Percentiles rank a stretch among this genome's conserved stretches.
These are phyloP conservation scores for Dendrocalamus sinicus DNA, from an alignment of 176 grass and related monocot genomes.

Conservation along the genomic window DNA sequence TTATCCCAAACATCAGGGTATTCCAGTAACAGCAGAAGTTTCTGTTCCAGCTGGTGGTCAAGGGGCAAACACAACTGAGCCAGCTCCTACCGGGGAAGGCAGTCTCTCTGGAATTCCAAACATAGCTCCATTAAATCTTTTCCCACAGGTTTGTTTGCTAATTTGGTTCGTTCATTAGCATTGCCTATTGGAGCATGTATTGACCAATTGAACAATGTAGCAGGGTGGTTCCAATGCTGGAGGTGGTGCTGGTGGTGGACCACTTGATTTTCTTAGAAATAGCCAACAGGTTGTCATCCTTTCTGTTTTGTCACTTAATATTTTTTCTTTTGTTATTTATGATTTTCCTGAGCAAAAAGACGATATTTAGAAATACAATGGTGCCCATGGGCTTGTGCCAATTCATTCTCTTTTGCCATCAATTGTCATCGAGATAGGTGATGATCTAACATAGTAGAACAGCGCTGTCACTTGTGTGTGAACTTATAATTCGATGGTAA, in stretches of 20 bases:
- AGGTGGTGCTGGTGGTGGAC: slow-evolving; percentile 69
- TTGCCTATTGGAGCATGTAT: slow-evolving; percentile 31
- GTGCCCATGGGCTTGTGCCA: not conserved
- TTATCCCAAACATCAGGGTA: slow-evolving; percentile 65
- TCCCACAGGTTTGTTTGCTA: slow-evolving; percentile 70
- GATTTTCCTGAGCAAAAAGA: not conserved
- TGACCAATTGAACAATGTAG: slow-evolving; percentile 41
- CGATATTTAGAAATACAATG: not conserved
- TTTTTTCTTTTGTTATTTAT: slow-evolving; percentile 6
- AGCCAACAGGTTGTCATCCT: slow-evolving; percentile 72
- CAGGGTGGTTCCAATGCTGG: slow-evolving; percentile 63
- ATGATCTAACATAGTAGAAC: slow-evolving; percentile 15
- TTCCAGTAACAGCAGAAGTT: slow-evolving; percentile 79
- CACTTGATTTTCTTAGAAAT: slow-evolving; percentile 87
- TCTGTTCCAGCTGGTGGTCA: slow-evolving; percentile 65
- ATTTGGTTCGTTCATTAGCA: slow-evolving; percentile 17
- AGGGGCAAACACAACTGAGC: slow-evolving; percentile 46
- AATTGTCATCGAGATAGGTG: slow-evolving; percentile 14
- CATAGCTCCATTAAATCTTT: slow-evolving; percentile 85
- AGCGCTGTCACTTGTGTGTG: not conserved
- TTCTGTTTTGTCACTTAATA: slow-evolving; percentile 18
- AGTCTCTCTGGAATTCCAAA: slow-evolving; percentile 76
- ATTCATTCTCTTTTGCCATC: not conserved
- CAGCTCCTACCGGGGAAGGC: slow-evolving; percentile 38
- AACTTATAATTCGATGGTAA: slow-evolving; percentile 1